Evolutionary conservation across 1,284 basidiomycete species (phyloP).

Genomic region (Ganoderma resinaceum): DNA sequence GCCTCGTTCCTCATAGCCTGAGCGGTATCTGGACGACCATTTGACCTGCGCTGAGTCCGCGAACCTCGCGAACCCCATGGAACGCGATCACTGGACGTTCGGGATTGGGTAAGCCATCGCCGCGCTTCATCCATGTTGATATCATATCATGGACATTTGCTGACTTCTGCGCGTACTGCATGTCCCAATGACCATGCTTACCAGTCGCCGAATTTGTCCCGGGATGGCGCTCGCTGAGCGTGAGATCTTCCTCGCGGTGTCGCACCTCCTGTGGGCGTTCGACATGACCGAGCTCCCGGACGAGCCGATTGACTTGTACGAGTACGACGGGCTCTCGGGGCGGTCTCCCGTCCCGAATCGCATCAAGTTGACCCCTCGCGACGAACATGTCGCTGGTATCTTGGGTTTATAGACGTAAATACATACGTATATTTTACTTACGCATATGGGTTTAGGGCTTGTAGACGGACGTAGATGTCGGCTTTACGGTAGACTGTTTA

Average conservation of each 20-base stretch:
- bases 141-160: too few species aligned
- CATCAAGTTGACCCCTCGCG: conserved; percentile 15
- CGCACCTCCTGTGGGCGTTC: conserved; percentile 28
- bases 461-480: too few species aligned
- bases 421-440: too few species aligned
- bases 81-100: conserved; percentile 32
- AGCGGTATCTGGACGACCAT: too few species aligned
- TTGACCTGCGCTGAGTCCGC: conserved; percentile 26
- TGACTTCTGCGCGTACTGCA: too few species aligned
- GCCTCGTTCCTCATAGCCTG: too few species aligned
- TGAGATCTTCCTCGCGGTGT: conserved; percentile 48
- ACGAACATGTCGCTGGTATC: background rate
- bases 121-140: conserved; percentile 13
- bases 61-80: conserved; percentile 28
- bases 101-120: conserved; percentile 34
- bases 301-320: conserved; percentile 22
- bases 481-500: too few species aligned
- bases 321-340: conserved; percentile 24
- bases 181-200: too few species aligned
- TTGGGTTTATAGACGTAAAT: too few species aligned
- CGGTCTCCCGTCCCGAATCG: conserved; percentile 22
- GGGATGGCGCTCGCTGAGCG: conserved; percentile 44
- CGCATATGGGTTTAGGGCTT: too few species aligned
- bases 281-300: conserved; percentile 11
- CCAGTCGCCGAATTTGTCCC: conserved; percentile 29